Evolutionary conservation across 306 rosid species (phyloP).

Genomic region (Styphnolobium japonicum): DNA sequence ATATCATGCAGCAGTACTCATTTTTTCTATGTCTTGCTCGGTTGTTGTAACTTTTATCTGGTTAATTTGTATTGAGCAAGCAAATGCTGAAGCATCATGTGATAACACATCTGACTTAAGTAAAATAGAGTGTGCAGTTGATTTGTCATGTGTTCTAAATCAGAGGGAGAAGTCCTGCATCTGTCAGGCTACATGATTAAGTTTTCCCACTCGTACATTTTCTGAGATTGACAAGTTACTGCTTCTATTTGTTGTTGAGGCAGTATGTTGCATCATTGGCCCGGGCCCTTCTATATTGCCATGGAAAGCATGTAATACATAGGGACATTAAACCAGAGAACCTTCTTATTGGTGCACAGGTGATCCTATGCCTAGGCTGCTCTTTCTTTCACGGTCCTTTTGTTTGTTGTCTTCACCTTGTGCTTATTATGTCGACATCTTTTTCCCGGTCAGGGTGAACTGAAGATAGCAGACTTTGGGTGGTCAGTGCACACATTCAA

Average conservation of each 20-base stretch:
- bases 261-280: conserved; percentile 97
- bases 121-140: not conserved
- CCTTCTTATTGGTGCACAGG: conserved; percentile 95
- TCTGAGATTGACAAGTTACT: conserved; percentile 5
- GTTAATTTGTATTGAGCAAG: not conserved
- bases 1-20: not conserved
- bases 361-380: conserved; percentile 30
- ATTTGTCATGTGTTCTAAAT: not conserved
- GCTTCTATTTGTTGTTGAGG: conserved; percentile 23
- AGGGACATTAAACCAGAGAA: conserved; percentile 98
- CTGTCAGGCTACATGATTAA: not conserved
- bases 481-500: conserved; percentile 99
- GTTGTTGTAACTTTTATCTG: not conserved
- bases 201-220: not conserved
- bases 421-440: conserved; percentile 26
- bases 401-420: not conserved
- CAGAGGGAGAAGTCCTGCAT: not conserved
- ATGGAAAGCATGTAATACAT: conserved; percentile 98
- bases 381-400: conserved; percentile 7
- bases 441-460: conserved; percentile 69
- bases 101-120: not conserved
- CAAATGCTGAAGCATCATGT: not conserved
- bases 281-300: conserved; percentile 96
- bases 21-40: not conserved
- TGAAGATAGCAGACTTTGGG: conserved; percentile 98